A percentile compares a stretch with the other conserved stretches of the same genome.
Conservation (phyloP, 106 monocot species). For the Vanilla planifolia region DNA sequence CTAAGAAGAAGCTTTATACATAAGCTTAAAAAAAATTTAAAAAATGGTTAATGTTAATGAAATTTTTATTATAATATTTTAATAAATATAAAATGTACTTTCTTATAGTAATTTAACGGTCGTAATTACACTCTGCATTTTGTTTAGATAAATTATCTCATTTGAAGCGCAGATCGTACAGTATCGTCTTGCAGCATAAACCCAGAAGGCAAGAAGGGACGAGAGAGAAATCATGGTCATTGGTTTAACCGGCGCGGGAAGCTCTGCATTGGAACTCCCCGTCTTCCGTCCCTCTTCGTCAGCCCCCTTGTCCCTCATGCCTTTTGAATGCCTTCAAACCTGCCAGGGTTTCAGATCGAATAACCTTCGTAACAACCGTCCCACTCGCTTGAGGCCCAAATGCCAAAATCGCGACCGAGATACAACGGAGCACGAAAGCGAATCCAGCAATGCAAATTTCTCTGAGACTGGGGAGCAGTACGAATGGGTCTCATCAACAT, state of each 20-base stretch:
- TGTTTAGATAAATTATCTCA: no score
- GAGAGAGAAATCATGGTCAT: no score
- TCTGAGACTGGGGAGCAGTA: neutral
- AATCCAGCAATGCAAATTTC: neutral
- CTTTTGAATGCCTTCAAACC: neutral
- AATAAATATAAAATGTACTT: no score
- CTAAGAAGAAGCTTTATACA: no score
- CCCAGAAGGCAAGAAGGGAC: no score
- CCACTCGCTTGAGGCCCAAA: neutral
- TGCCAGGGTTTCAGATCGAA: neutral
- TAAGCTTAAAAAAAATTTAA: no score
- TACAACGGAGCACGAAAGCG: neutral
- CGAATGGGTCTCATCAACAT: conserved; percentile 28
- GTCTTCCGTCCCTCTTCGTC: neutral
- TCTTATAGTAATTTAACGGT: no score
- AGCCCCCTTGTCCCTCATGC: neutral
- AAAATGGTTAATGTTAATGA: no score
- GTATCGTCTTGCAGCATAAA: no score
- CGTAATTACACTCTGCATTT: no score
- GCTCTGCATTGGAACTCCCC: neutral
- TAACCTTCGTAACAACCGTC: neutral
- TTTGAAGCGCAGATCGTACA: no score
- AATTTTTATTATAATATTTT: no score
- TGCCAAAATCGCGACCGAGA: neutral
- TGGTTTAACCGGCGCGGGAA: neutral